These are phyloP conservation scores for Debaryomyces subglobosus DNA, from an alignment of 1,139 yeast species.

Conservation along the genomic window DNA sequence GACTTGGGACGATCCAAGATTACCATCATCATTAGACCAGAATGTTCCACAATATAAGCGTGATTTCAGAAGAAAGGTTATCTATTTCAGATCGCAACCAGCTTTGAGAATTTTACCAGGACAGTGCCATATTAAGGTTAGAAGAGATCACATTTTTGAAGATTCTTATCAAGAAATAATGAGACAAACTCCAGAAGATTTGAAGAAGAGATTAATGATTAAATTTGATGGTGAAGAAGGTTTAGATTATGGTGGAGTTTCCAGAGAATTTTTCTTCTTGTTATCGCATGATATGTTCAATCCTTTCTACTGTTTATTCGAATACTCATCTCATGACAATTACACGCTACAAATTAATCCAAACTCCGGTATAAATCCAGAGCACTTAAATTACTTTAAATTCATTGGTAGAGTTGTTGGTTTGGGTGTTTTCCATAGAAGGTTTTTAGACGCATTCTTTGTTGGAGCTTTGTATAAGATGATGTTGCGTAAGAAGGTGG, in stretches of 20 bases:
- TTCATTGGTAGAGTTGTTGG: constrained; percentile 99
- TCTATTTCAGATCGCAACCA: constrained; percentile 97
- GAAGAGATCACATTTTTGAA: constrained; percentile 95
- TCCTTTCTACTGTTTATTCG: constrained; percentile 95
- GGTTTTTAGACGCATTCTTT: constrained; percentile 96
- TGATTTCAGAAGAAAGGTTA: constrained; percentile 95
- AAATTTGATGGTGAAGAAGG: constrained; percentile 99
- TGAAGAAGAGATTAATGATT: constrained; percentile 96
- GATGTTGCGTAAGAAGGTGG: constrained; percentile 95
- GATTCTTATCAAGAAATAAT: constrained; percentile 97
- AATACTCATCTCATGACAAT: constrained; percentile 96
- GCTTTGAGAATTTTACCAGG: constrained; percentile 97
- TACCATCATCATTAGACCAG: constrained; percentile 95
- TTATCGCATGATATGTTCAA: constrained; percentile 98
- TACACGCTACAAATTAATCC: constrained; percentile 97
- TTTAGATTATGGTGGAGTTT: constrained; percentile 98
- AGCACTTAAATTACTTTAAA: constrained; percentile 95
- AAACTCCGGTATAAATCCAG: constrained; percentile 97
- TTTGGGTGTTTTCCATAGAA: constrained; percentile 95
- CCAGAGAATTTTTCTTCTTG: constrained; percentile 94
- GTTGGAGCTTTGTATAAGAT: constrained; percentile 97
- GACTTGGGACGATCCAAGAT: constrained; percentile 99
- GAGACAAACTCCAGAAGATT: constrained; percentile 98
- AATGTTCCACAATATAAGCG: constrained; percentile 99
- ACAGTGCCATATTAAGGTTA: constrained; percentile 96